Base-by-base conservation (phyloP, 78 protist genomes). In the Dictyostelium purpureum region DNA sequence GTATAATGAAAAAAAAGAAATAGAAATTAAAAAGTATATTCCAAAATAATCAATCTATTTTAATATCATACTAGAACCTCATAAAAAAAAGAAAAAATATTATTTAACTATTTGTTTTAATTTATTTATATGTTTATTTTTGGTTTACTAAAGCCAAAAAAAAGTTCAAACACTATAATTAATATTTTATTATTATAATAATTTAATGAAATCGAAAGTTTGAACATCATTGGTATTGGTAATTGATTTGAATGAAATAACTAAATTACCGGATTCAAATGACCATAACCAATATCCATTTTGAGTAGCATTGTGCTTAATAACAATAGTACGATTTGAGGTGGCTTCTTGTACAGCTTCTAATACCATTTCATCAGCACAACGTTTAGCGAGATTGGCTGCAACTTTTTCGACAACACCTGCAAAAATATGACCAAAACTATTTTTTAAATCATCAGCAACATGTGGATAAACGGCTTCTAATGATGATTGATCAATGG, bases 121-220 rank as follows among this genome's bases (percentile, higher is more conserved):
- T n/a, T n/a, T n/a, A n/a, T n/a, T n/a, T n/a, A n/a, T n/a, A n/a
- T n/a, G n/a, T n/a, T n/a, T n/a, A n/a, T n/a, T n/a, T n/a, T n/a
- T n/a, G n/a, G n/a, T n/a, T n/a, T n/a, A n/a, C n/a, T n/a, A n/a
- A n/a, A n/a, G n/a, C n/a, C n/a, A n/a, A n/a, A n/a, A n/a, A n/a
- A n/a, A n/a, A n/a, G n/a, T n/a, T n/a, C n/a, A n/a, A n/a, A n/a
- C n/a, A n/a, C n/a, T n/a, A n/a, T n/a, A n/a, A n/a, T n/a, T n/a
- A n/a, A n/a, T n/a, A n/a, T 45, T 37, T 24, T 10, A 24, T 43
- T 28, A 56, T 61, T 79, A 79, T 52, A 79, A 63, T 45, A 79
- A 79, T 37, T 79, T 79, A 37, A 54, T 67, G 59, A 79, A 79
- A 57, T 79, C 63, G n/a, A n/a, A n/a, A n/a, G n/a, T n/a, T n/a